Conservation (phyloP, 345 rosid species). For the Anacardium occidentale region DNA sequence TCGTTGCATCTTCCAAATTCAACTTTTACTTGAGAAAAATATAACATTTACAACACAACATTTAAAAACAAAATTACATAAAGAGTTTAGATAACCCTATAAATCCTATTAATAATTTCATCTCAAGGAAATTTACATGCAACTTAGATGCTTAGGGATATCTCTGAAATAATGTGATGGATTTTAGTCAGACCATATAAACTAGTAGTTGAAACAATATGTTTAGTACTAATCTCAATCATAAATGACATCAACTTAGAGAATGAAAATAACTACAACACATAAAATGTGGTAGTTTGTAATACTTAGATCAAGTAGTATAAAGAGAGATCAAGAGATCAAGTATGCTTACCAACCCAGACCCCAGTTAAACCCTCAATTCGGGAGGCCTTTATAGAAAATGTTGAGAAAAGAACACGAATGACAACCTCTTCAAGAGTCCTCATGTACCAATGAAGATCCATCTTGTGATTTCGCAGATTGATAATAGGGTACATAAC, state of each 20-base stretch:
- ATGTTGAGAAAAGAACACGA: slow-evolving; percentile 64
- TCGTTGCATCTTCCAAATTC: not conserved
- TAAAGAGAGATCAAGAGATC: slow-evolving; percentile 5
- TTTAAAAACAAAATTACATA: not conserved
- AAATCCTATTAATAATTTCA: not conserved
- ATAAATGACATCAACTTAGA: not conserved
- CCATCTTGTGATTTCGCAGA: slow-evolving; percentile 88
- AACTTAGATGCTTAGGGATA: not conserved
- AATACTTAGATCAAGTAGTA: not conserved
- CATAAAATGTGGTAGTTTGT: not conserved
- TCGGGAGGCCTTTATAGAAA: slow-evolving; percentile 71
- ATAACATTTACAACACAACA: not conserved
- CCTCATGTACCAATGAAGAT: slow-evolving; percentile 94
- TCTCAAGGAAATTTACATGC: not conserved
- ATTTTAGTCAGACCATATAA: not conserved
- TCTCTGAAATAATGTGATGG: too few relatives aligned
- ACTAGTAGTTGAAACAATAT: not conserved
- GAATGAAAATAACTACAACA: not conserved
- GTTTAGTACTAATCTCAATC: not conserved
- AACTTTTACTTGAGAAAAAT: not conserved
- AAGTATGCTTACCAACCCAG: slow-evolving; percentile 63
- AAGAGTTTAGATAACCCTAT: not conserved
- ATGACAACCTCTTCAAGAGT: slow-evolving; percentile 80
- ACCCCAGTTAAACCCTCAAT: slow-evolving; percentile 80
- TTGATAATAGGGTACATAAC: slow-evolving; percentile 87